A percentile compares a stretch with the other conserved stretches of the same genome.
These are phyloP conservation scores for Entonaema liquescens DNA, from an alignment of 495 filamentous ascomycete genomes.

Conservation along the genomic window DNA sequence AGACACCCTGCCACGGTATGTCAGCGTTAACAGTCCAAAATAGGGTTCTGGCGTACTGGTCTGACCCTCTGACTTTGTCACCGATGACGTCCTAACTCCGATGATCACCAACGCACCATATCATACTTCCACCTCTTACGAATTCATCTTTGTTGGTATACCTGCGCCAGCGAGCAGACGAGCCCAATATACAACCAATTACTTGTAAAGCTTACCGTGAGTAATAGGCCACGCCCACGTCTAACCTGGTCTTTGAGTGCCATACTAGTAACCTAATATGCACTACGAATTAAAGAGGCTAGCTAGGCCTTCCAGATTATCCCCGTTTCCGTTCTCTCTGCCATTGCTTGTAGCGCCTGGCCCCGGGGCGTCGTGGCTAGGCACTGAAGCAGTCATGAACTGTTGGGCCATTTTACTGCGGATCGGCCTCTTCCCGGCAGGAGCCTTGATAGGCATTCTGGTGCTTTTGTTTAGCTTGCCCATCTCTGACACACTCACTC, in stretches of 20 bases:
- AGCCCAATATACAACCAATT: not conserved
- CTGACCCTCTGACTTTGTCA: constrained; percentile 21
- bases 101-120: not conserved
- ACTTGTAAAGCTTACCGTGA: not conserved
- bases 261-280: too few species aligned
- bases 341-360: constrained; percentile 1
- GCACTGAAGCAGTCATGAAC: constrained; percentile 56
- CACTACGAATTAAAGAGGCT: constrained; percentile 44
- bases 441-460: constrained; percentile 24
- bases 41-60: constrained; percentile 9
- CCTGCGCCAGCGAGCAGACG: too few species aligned
- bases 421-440: constrained; percentile 45
- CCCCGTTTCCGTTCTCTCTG: constrained; percentile 29
- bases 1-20: constrained; percentile 8
- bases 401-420: constrained; percentile 66
- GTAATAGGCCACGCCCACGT: not conserved
- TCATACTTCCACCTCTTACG: not conserved
- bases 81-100: constrained; percentile 2
- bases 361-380: constrained; percentile 7
- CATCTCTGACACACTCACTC: constrained; percentile 90
- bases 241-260: not conserved
- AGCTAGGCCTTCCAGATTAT: constrained; percentile 45
- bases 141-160: not conserved
- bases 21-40: constrained; percentile 14
- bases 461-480: constrained; percentile 73